These are phyloP conservation scores for Kentomonas sorsogonicus DNA, from an alignment of 208 protist genomes.

Conservation along the genomic window DNA sequence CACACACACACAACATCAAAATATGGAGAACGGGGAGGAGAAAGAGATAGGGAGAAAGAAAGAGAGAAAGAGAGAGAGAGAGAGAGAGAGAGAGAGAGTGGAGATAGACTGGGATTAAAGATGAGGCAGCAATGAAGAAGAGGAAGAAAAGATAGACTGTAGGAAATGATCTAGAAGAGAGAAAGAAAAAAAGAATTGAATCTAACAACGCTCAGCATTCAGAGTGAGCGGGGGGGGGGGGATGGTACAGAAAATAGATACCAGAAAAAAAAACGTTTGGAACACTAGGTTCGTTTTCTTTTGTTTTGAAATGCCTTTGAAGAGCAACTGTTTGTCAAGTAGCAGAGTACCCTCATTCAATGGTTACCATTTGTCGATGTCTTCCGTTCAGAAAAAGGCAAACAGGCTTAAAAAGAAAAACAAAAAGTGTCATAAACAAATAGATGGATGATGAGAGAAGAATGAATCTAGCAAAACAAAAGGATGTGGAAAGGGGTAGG, in stretches of 20 bases:
- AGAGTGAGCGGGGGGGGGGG: too few species aligned
- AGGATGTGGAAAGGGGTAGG: constrained; percentile 5
- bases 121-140: too few species aligned
- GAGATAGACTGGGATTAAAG: too few species aligned
- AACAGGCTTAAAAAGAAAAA: constrained; percentile 11
- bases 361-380: too few species aligned
- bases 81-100: constrained; percentile 15
- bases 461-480: constrained; percentile 12
- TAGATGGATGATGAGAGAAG: not conserved
- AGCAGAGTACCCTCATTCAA: not conserved
- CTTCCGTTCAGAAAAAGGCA: too few species aligned
- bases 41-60: constrained; percentile 4
- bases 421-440: constrained; percentile 8
- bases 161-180: constrained; percentile 9
- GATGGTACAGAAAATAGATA: too few species aligned
- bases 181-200: not conserved
- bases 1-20: not conserved
- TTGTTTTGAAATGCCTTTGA: not conserved
- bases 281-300: not conserved
- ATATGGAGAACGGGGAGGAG: constrained; percentile 8
- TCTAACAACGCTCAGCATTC: not conserved
- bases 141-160: constrained; percentile 9
- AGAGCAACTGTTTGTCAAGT: not conserved
- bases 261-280: constrained; percentile 1
- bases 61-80: constrained; percentile 11